Evolutionary conservation across 2,329 filamentous ascomycete genomes (phyloP).

Genomic region (Mycocentrospora acerina): DNA sequence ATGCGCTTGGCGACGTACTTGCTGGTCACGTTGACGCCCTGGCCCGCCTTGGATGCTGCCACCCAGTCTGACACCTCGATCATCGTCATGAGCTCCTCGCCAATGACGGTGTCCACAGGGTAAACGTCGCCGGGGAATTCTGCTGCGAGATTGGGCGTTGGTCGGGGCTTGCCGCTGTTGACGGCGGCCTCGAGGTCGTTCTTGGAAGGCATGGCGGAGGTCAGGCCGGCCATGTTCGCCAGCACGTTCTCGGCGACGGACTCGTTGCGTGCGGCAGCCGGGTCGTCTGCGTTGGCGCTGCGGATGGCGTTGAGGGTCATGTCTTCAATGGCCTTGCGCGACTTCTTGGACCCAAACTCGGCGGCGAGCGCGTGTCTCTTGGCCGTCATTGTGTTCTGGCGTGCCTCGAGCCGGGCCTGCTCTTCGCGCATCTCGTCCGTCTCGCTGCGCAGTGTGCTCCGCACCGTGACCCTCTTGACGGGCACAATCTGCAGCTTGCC

Average conservation of each 20-base stretch:
- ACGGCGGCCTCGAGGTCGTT: conserved; percentile 65
- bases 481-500: conserved; percentile 55
- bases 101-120: conserved; percentile 65
- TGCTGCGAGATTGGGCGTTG: conserved; percentile 67
- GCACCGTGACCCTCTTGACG: conserved; percentile 57
- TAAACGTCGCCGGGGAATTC: conserved; percentile 73
- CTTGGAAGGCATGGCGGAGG: conserved; percentile 65
- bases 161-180: conserved; percentile 71
- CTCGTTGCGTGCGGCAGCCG: conserved; percentile 24
- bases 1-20: conserved; percentile 68
- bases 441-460: conserved; percentile 51
- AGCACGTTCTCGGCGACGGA: conserved; percentile 53
- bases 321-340: conserved; percentile 73
- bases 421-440: conserved; percentile 42
- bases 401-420: conserved; percentile 28
- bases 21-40: conserved; percentile 59
- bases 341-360: conserved; percentile 83
- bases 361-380: conserved; percentile 70
- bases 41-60: conserved; percentile 61
- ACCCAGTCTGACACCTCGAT: conserved; percentile 76
- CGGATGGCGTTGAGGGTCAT: conserved; percentile 70
- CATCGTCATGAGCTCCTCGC: conserved; percentile 64
- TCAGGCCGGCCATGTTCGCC: conserved; percentile 62
- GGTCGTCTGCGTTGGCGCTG: conserved; percentile 19
- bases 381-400: conserved; percentile 51